Conservation (phyloP, 208 protist species). For the Kentomonas sorsogonicus region DNA sequence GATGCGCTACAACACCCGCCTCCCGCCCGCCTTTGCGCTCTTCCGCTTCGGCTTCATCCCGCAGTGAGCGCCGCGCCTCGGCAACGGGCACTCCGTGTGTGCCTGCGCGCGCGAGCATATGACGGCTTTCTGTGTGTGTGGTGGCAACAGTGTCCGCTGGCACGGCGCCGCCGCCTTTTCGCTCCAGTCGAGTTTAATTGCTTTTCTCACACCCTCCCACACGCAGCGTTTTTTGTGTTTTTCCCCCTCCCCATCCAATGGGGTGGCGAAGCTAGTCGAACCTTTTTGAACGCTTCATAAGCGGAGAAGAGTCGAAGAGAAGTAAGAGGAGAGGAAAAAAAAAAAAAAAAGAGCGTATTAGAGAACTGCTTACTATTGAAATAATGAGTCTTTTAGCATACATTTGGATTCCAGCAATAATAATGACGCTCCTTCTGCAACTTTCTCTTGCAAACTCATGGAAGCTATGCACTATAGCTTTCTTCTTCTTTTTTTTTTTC, state of each 20-base stretch:
- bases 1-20: conserved; percentile 64
- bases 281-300: not conserved
- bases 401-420: not conserved
- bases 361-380: too few species aligned
- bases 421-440: not conserved
- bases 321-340: not conserved
- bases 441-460: not conserved
- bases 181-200: too few species aligned
- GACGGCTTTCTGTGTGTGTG: not conserved
- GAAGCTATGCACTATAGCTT: conserved; percentile 1
- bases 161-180: too few species aligned
- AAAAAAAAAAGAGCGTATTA: not conserved
- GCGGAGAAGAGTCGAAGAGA: not conserved
- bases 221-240: not conserved
- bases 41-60: conserved; percentile 83
- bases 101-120: not conserved
- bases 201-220: too few species aligned
- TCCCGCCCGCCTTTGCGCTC: conserved; percentile 53
- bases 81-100: not conserved
- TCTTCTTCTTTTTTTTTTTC: conserved; percentile 5
- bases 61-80: conserved; percentile 16
- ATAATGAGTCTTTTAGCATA: not conserved
- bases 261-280: not conserved
- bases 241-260: not conserved
- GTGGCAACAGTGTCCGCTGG: too few species aligned